Percentiles rank a stretch among this genome's conserved stretches.
These are phyloP conservation scores for Medicago arabica DNA, from an alignment of 306 rosid genomes.

Conservation along the genomic window DNA sequence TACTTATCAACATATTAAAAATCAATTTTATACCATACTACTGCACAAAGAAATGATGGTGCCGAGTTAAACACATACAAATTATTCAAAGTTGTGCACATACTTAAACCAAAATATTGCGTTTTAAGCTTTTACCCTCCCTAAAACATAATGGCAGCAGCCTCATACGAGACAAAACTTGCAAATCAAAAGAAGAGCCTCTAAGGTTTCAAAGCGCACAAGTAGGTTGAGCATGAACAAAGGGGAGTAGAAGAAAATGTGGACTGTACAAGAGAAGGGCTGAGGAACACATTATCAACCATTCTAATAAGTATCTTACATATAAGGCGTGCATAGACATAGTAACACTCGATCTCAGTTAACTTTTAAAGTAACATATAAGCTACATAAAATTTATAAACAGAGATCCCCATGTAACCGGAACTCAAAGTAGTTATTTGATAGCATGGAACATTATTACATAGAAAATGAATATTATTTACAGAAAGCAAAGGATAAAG, in stretches of 20 bases:
- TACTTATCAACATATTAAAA: not conserved
- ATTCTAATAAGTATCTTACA: constrained; percentile 6
- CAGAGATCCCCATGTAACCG: constrained; percentile 10
- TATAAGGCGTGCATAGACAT: not conserved
- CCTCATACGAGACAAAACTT: not conserved
- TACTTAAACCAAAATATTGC: not conserved
- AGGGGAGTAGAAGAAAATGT: not conserved
- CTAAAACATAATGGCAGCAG: not conserved
- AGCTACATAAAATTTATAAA: constrained; percentile 16
- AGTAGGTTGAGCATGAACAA: not conserved
- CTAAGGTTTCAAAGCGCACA: not conserved
- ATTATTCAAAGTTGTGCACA: not conserved
- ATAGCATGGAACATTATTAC: not conserved
- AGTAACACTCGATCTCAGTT: not conserved
- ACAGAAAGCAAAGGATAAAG: not conserved
- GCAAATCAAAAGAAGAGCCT: not conserved
- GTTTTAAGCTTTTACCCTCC: not conserved
- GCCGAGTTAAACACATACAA: not conserved
- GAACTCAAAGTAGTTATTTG: constrained; percentile 5
- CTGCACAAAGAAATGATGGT: constrained; percentile 3
- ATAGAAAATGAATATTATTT: not conserved
- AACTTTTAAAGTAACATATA: not conserved
- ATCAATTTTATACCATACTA: constrained; percentile 12
- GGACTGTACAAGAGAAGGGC: not conserved
- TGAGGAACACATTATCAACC: constrained; percentile 3